Evolutionary conservation across 78 protist species (phyloP), one percentile per base, ranked within the genome.

Genomic region (Dictyostelium intermedium): DNA sequence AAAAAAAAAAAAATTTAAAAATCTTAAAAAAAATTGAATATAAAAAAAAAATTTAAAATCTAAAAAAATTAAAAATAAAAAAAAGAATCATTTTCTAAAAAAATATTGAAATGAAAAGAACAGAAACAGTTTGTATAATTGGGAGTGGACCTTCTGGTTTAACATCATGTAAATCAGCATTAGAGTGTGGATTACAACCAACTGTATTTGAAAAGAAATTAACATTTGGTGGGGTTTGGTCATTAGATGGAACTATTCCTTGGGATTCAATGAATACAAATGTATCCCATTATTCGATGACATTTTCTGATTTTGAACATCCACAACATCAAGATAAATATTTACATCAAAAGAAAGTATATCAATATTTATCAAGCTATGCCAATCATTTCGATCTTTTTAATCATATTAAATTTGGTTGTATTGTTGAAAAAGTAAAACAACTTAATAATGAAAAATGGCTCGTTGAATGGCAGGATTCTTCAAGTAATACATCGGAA

Each of bases 141-240:
- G 92, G 92, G 6, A 74, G 63, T 9, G 92, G 92, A 2, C 74
- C 79, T 1, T 25, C 85, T 5, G 85, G 92, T n/a, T 9, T 87
- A 16, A 47, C 39, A 5, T 43, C 72, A 25, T 39, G 27, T 20
- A 87, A 87, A 45, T 14, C 66, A 5, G n/a, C 82, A 6, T 11
- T 87, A n/a, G 93, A 78, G 13, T 39, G 61, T 16, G 93, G 86
- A 5, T 50, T 87, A 5, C 6, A 43, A 1, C 87, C 93, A 13
- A 66, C 60, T 4, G 53, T 80, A 10, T 87, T 69, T 80, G 93
- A 87, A 69, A 56, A 47, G 10, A 39, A 87, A n/a, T 0, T 9
- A 25, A 74, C 50, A 1, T 39, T 80, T 27, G 93, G 93, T 30
- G 93, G 93, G 0, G 60, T 66, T 3, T 87, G 93, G 93, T 8